Percentiles rank a stretch among this genome's conserved stretches.
These are phyloP conservation scores for Botryotinia convoluta DNA, from an alignment of 2,329 filamentous ascomycete species.

Conservation along the genomic window DNA sequence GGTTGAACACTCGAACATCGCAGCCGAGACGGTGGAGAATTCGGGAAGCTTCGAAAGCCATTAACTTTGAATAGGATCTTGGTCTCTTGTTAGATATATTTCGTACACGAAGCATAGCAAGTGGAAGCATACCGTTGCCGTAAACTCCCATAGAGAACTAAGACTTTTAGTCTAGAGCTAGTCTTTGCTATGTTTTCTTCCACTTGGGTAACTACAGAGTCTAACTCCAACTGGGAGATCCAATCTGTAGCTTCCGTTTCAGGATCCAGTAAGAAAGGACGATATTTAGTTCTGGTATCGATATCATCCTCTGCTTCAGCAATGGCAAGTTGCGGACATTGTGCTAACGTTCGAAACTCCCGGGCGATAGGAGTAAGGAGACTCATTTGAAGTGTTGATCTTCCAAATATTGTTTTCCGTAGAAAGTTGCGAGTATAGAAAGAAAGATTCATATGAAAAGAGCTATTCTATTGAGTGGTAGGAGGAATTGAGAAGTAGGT, in stretches of 20 bases:
- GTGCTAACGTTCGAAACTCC: slow-evolving; percentile 12
- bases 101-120: background rate
- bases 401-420: background rate
- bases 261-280: slow-evolving; percentile 53
- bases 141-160: slow-evolving; percentile 61
- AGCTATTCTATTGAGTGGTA: background rate
- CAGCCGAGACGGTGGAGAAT: slow-evolving; percentile 64
- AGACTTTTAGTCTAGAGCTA: slow-evolving; percentile 47
- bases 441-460: background rate
- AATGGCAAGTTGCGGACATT: slow-evolving; percentile 9
- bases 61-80: slow-evolving; percentile 57
- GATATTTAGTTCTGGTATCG: slow-evolving; percentile 45
- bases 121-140: slow-evolving; percentile 39
- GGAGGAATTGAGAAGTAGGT: background rate
- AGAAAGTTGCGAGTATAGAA: background rate
- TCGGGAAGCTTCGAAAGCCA: slow-evolving; percentile 58
- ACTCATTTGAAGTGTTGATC: background rate
- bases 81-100: background rate
- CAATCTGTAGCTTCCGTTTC: slow-evolving; percentile 48
- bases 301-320: slow-evolving; percentile 11
- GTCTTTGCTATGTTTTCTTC: slow-evolving; percentile 44
- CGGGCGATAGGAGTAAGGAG: background rate
- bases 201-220: slow-evolving; percentile 50
- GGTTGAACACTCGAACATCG: slow-evolving; percentile 63
- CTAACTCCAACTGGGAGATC: slow-evolving; percentile 55